These are phyloP conservation scores for Solanum hybrid DNA, from an alignment of 305 asterid genomes.

Conservation along the genomic window DNA sequence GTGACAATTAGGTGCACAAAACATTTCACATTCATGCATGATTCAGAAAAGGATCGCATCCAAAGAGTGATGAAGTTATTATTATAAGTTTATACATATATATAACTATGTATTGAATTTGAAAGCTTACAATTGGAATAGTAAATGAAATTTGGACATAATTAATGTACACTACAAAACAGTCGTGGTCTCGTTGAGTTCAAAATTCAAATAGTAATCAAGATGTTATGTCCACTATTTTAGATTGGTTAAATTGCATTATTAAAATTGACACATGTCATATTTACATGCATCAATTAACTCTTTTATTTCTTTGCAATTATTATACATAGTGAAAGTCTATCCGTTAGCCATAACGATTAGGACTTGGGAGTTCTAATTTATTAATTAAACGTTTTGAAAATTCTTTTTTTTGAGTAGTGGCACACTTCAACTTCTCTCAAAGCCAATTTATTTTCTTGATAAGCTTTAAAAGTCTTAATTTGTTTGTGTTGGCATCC, in stretches of 20 bases:
- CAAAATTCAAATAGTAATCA: not conserved
- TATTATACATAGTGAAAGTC: not conserved
- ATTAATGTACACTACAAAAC: not conserved
- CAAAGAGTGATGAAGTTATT: not conserved
- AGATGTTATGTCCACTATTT: not conserved
- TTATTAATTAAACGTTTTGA: not conserved
- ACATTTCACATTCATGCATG: accelerated
- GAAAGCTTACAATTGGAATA: not conserved
- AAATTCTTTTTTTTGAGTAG: not conserved
- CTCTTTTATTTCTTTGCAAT: not conserved
- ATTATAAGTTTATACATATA: not conserved
- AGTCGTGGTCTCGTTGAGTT: not conserved
- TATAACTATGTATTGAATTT: not conserved
- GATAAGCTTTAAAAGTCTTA: not conserved
- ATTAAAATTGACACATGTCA: not conserved
- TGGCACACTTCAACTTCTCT: not conserved
- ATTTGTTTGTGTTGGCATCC: not conserved
- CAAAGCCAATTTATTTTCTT: not conserved
- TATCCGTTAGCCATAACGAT: not conserved
- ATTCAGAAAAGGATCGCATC: not conserved
- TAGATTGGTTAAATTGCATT: not conserved
- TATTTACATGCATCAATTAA: not conserved
- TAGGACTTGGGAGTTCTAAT: not conserved
- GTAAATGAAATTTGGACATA: not conserved
- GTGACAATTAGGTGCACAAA: not conserved